A percentile compares a stretch with the other conserved stretches of the same genome.
phyloP scores from a whole-genome alignment of 108 stramenopile species.

The Pseudonitzschia multistriata region DNA sequence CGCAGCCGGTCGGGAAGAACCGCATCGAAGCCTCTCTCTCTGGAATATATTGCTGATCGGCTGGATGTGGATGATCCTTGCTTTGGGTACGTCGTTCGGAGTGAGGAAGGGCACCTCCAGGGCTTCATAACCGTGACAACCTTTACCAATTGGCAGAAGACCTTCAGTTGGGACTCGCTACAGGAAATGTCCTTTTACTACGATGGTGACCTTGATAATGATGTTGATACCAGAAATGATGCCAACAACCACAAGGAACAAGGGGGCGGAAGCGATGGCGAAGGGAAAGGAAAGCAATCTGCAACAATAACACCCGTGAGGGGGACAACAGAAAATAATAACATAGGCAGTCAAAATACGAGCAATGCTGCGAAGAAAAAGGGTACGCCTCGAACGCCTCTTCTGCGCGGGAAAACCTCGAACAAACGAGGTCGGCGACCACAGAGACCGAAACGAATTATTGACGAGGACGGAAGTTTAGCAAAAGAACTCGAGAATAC shows the following conservation, averaged over 20 bases:
- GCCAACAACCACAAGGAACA: background rate
- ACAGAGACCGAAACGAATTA: slow-evolving; percentile 42
- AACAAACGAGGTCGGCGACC: background rate
- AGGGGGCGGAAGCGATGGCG: background rate
- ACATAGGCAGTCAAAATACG: background rate
- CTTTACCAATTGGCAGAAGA: slow-evolving; percentile 88
- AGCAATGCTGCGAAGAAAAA: slow-evolving; percentile 4
- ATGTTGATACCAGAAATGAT: background rate
- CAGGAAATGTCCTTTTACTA: slow-evolving; percentile 73
- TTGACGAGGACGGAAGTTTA: slow-evolving; percentile 63
- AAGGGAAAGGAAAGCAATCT: background rate
- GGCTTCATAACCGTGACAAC: slow-evolving; percentile 88
- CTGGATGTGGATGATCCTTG: slow-evolving; percentile 91
- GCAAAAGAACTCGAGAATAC: slow-evolving; percentile 63
- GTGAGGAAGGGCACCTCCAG: slow-evolving; percentile 74
- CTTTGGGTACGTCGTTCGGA: slow-evolving; percentile 74
- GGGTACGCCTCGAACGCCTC: background rate
- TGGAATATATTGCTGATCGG: slow-evolving; percentile 92
- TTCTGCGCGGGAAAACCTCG: no score
- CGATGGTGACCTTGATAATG: slow-evolving; percentile 29
- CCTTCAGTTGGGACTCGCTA: slow-evolving; percentile 89
- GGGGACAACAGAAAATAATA: background rate
- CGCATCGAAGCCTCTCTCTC: slow-evolving; percentile 70
- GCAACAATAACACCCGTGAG: background rate
- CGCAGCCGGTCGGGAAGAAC: slow-evolving; percentile 37